Evolutionary conservation across 306 rosid genomes (phyloP).

Genomic region (Pterocarpus santalinus): DNA sequence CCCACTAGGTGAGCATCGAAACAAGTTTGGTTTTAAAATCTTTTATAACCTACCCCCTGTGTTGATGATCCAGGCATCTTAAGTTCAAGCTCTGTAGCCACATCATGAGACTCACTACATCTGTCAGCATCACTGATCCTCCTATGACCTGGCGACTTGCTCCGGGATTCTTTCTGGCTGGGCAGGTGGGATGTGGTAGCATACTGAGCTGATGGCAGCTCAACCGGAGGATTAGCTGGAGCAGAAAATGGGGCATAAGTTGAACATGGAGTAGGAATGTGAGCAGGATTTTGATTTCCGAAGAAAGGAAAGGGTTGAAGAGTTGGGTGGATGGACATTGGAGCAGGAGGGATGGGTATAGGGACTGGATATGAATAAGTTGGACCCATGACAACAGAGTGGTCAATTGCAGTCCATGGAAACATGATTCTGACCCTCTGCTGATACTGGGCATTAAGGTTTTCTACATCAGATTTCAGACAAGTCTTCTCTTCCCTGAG

Average conservation of each 20-base stretch:
- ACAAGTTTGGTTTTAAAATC: constrained; percentile 21
- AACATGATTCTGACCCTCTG: constrained; percentile 79
- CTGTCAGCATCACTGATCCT: constrained; percentile 60
- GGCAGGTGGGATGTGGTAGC: constrained; percentile 62
- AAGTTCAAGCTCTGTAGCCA: constrained; percentile 91
- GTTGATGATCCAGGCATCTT: constrained; percentile 95
- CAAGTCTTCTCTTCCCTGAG: constrained; percentile 90
- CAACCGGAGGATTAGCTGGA: constrained; percentile 62
- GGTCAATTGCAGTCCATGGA: constrained; percentile 89
- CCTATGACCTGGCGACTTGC: constrained; percentile 63
- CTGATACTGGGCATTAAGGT: constrained; percentile 76
- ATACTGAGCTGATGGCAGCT: constrained; percentile 61
- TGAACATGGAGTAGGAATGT: constrained; percentile 73
- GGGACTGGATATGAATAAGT: constrained; percentile 83
- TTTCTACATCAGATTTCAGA: constrained; percentile 76
- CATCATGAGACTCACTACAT: constrained; percentile 70
- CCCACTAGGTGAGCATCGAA: neutral
- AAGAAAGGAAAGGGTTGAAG: constrained; percentile 78
- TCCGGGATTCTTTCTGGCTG: constrained; percentile 65
- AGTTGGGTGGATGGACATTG: constrained; percentile 76
- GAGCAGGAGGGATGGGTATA: constrained; percentile 65
- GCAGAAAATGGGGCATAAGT: constrained; percentile 70
- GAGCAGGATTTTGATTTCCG: constrained; percentile 70
- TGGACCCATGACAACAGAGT: constrained; percentile 71
- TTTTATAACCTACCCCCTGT: constrained; percentile 63